Base-by-base conservation (phyloP, 164 flowering plant species). In the Euptelea pleiosperma region DNA sequence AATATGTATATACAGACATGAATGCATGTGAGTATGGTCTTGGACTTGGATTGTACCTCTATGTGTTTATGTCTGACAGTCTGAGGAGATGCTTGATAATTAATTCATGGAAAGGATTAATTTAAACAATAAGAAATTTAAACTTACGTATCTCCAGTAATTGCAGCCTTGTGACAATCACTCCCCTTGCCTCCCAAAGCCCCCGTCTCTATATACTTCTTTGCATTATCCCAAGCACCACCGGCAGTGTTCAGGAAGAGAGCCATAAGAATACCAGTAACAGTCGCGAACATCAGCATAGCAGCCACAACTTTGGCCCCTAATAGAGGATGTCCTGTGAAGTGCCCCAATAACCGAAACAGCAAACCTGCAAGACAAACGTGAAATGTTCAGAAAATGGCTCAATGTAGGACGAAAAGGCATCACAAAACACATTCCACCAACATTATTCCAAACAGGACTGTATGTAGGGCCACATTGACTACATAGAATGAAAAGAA, bases 141-240 rank as follows among this genome's bases (percentile, higher is more conserved):
- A 37, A 82, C 98, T 84, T 81, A 93, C 99, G 99, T 93, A 62
- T 93, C 99, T 57, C 99, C 97, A 4, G 99, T 90, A 53, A 90
- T 52, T 39, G 99, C 97, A 19, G 99, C 99, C 75, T 93, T 90
- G 61, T 93, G 99, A 52, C 80, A 70, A 30, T 90, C 99, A 52
- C 99, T 90, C 26, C 99, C 99, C 73, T 93, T 93, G 71, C 99
- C 99, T 53, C 99, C 99, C 39, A 90, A 82, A 52, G 89, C 96
- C 6, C 99, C 99, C 1, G 96, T 93, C 66, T 93, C 99, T 48
- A 93, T 93, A 54, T 71, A 93, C 74, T 92, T 92, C 82, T 92
- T 92, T 28, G 98, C 98, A 68, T 92, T 92, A 72, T 92, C 98
- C 98, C 96, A 90, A 12, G 98, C 99, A 56, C 99, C 99, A 62